These are phyloP conservation scores for Eucalyptus curtisii DNA, from an alignment of 345 rosid species.

Conservation along the genomic window DNA sequence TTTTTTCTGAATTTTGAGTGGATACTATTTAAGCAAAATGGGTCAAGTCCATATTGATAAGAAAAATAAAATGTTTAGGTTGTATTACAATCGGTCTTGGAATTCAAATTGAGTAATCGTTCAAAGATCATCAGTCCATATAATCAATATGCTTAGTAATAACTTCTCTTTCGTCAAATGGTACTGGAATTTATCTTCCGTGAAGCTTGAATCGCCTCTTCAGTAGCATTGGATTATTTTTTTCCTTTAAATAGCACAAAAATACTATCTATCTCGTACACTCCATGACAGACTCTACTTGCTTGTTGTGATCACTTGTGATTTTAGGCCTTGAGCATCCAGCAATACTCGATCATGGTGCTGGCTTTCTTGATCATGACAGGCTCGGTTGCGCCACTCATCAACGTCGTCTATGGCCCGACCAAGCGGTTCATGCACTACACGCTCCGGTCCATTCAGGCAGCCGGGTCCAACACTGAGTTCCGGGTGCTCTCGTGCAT, in stretches of 20 bases:
- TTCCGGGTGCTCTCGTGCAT: slow-evolving; percentile 47
- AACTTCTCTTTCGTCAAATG: not conserved
- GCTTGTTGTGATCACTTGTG: not conserved
- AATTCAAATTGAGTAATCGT: not conserved
- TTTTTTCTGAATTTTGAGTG: not conserved
- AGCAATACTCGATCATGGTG: slow-evolving; percentile 27
- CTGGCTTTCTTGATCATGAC: slow-evolving; percentile 22
- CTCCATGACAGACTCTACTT: too few relatives aligned
- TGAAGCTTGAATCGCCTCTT: not conserved
- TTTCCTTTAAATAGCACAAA: too few relatives aligned
- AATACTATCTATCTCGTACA: too few relatives aligned
- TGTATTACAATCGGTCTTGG: not conserved
- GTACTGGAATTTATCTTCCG: not conserved
- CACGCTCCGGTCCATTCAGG: slow-evolving; percentile 30
- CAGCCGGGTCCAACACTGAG: slow-evolving; percentile 15
- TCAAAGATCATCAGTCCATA: not conserved
- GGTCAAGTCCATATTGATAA: not conserved
- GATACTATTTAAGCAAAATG: not conserved
- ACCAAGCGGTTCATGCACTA: slow-evolving; percentile 3
- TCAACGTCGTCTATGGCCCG: slow-evolving; percentile 17
- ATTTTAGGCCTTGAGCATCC: slow-evolving; percentile 15
- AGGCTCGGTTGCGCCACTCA: slow-evolving; percentile 7
- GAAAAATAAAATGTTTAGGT: not conserved
- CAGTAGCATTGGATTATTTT: not conserved
- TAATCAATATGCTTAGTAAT: not conserved